Percentiles rank a stretch among this genome's conserved stretches.
These are phyloP conservation scores for Rosa multiflora DNA, from an alignment of 306 rosid species.

Conservation along the genomic window DNA sequence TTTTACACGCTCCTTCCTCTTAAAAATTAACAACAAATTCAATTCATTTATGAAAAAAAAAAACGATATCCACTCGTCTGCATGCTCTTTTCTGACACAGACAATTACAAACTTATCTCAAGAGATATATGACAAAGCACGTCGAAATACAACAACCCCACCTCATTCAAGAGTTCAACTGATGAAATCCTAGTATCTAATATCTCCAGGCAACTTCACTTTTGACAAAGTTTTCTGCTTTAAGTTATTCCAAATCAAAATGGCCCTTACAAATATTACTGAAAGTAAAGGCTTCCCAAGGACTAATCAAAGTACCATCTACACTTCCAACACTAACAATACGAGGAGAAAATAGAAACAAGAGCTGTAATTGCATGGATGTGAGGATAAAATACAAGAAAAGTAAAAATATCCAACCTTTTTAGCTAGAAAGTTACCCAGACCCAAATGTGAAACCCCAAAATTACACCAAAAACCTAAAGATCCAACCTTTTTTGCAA, in stretches of 20 bases:
- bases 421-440: neutral
- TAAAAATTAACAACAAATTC: neutral
- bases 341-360: neutral
- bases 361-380: neutral
- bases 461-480: neutral
- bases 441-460: neutral
- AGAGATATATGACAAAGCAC: neutral
- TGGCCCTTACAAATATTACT: neutral
- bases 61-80: neutral
- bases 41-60: neutral
- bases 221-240: neutral
- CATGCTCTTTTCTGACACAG: neutral
- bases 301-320: neutral
- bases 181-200: neutral
- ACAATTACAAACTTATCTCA: neutral
- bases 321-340: neutral
- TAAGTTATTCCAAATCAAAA: neutral
- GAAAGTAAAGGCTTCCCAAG: neutral
- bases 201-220: neutral
- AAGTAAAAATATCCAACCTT: neutral
- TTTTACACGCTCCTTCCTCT: neutral
- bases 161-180: constrained; percentile 1
- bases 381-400: neutral
- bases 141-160: neutral
- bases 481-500: neutral